Percentiles rank a stretch among this genome's conserved stretches.
These are phyloP conservation scores for Apiospora hydei DNA, from an alignment of 2,329 filamentous ascomycete species.

Conservation along the genomic window DNA sequence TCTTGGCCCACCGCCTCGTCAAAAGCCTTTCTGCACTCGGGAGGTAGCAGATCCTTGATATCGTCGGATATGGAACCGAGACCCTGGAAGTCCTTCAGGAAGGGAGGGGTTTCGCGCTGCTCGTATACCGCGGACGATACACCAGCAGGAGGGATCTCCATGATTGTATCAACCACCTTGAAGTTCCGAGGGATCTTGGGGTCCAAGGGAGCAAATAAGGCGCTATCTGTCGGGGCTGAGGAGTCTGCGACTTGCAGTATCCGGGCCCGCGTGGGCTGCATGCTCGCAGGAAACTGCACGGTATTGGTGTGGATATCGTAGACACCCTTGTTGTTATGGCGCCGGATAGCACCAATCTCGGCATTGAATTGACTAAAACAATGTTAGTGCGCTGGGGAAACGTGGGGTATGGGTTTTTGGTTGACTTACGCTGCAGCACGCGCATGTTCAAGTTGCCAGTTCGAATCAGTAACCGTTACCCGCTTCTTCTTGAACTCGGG, in stretches of 20 bases:
- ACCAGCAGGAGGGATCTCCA: constrained; percentile 58
- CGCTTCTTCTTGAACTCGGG: constrained; percentile 82
- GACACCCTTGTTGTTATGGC: constrained; percentile 74
- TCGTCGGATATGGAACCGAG: constrained; percentile 71
- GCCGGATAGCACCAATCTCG: constrained; percentile 71
- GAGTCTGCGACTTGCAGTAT: constrained; percentile 71
- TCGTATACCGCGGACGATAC: constrained; percentile 55
- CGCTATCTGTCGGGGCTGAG: constrained; percentile 37
- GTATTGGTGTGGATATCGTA: constrained; percentile 95
- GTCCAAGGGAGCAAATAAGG: constrained; percentile 56
- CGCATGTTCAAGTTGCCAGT: constrained; percentile 97
- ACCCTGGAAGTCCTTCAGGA: constrained; percentile 64
- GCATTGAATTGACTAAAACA: constrained; percentile 80
- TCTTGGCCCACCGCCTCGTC: constrained; percentile 71
- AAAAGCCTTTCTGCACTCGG: constrained; percentile 77
- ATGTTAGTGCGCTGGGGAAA: constrained; percentile 26
- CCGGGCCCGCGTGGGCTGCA: constrained; percentile 87
- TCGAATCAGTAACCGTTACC: constrained; percentile 88
- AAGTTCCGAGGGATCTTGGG: constrained; percentile 62
- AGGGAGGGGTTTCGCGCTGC: constrained; percentile 51
- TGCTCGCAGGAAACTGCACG: constrained; percentile 85
- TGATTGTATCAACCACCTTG: constrained; percentile 61
- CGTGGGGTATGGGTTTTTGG: not conserved
- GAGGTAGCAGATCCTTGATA: constrained; percentile 69
- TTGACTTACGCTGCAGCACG: constrained; percentile 80